phyloP scores from a whole-genome alignment of 108 stramenopile genomes.

The Aurantiochytrium sp. region DNA sequence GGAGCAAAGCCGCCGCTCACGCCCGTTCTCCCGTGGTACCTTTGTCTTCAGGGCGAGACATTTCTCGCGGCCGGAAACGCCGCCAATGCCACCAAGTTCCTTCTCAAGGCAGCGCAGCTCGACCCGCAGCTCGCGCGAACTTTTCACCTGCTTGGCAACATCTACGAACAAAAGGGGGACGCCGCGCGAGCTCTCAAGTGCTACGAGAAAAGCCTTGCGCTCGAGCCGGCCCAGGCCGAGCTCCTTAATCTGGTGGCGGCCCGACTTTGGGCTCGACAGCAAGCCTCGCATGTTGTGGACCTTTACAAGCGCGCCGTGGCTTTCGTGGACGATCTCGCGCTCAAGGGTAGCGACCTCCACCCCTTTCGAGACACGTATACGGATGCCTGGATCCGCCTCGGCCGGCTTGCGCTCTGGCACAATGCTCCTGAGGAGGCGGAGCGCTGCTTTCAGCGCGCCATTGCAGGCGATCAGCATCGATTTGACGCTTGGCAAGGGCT shows the following conservation, averaged over 20 bases:
- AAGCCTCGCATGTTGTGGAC: not conserved
- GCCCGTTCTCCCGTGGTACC: not conserved
- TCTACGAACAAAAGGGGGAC: not conserved
- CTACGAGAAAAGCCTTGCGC: not conserved
- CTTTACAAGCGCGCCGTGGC: not conserved
- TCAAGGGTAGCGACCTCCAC: not conserved
- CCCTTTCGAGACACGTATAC: not conserved
- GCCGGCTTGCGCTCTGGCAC: not conserved
- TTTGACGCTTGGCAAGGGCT: constrained; percentile 4
- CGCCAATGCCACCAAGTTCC: not conserved
- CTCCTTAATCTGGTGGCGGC: not conserved
- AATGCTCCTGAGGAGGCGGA: not conserved
- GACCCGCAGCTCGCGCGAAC: not conserved
- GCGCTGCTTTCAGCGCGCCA: not conserved
- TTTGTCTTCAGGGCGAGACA: not conserved
- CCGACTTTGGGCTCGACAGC: not conserved
- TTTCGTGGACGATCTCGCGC: not conserved
- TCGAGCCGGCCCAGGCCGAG: not conserved
- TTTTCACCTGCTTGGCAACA: not conserved
- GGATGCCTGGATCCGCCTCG: not conserved
- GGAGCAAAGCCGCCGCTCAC: not conserved
- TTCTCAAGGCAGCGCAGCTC: constrained; percentile 4
- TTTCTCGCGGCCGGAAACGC: not conserved
- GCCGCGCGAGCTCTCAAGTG: not conserved
- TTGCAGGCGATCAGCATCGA: not conserved